Conservation (phyloP, 495 filamentous ascomycete genomes). For the Bathelium albidoporum region DNA sequence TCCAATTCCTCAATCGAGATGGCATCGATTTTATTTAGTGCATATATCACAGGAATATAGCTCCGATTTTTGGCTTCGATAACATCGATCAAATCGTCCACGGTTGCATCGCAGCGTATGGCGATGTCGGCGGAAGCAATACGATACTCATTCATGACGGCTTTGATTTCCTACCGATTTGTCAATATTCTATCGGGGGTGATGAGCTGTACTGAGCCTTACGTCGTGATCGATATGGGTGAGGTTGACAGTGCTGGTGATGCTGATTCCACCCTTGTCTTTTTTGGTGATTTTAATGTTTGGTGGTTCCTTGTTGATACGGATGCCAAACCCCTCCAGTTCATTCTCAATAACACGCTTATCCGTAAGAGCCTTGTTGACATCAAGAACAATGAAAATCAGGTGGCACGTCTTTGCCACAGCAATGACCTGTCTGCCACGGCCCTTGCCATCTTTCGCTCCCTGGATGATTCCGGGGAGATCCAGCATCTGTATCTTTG, state of each 20-base stretch:
- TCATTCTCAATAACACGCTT: constrained; percentile 96
- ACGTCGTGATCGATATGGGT: constrained; percentile 85
- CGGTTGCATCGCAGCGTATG: constrained; percentile 89
- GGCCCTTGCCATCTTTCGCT: constrained; percentile 95
- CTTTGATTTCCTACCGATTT: constrained; percentile 68
- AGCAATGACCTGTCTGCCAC: constrained; percentile 96
- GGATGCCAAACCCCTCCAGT: constrained; percentile 93
- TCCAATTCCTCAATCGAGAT: constrained; percentile 97
- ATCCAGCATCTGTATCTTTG: constrained; percentile 97
- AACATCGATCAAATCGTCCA: constrained; percentile 89
- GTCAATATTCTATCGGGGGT: constrained; percentile 17
- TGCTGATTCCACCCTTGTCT: constrained; percentile 92
- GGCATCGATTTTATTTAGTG: constrained; percentile 96
- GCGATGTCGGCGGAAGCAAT: constrained; percentile 96
- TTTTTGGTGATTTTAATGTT: constrained; percentile 99
- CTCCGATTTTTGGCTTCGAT: constrained; percentile 89
- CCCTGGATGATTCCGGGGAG: constrained; percentile 97
- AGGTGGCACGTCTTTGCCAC: constrained; percentile 98
- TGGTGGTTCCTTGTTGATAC: constrained; percentile 92
- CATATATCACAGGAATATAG: constrained; percentile 97
- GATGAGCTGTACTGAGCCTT: constrained; percentile 16
- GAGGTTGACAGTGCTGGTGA: constrained; percentile 84
- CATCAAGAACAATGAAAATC: constrained; percentile 97
- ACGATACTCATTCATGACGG: constrained; percentile 93
- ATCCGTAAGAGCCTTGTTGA: constrained; percentile 96